Evolutionary conservation across 768 basidiomycete species (phyloP), one percentile per base, ranked within the genome.

Genomic region (Asterophora lycoperdoides): DNA sequence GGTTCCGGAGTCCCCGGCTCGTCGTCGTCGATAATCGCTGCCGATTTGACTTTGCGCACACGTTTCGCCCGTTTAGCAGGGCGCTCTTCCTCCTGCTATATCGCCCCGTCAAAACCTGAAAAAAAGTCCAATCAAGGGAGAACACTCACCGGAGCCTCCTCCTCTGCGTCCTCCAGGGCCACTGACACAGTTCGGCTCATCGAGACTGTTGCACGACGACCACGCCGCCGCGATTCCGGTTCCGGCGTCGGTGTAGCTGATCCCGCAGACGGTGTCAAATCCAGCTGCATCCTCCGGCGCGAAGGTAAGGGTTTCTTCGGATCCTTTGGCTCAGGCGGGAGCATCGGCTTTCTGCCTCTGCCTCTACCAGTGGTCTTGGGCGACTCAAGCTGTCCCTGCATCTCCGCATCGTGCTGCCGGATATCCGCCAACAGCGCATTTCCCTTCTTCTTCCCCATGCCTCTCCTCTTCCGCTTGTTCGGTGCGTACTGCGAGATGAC

Each of bases 341-440:
- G 53, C 33, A 61, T 55, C 1, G 62, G 61, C 59, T 74, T 72
- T 48, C 71, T 72, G 29, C 76, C 74, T 48, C 78, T 64, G 54
- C 65, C 70, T 9, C 71, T 65, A 10, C 65, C 69, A n/a, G 59
- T 60, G 41, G 67, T 61, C 7, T 71, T 64, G 13, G 68, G 60
- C 13, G 73, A 68, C 33, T 62, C 67, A 11, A 56, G 49, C 35
- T 67, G 68, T 1, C 66, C 56, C 51, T 71, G 63, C 14, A 80
- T 71, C 53, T 79, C 76, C 42, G 74, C 84, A 62, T 89, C 88
- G 56, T 87, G 86, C 65, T 82, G 76, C 41, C 81, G 75, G 52
- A 94, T 92, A 65, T 93, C 91, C 14, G 86, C 74, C 44, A 94
- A 70, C 44, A 94, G 66, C 2, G 83, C 89, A 56, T 89, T 88